Evolutionary conservation across 805 yeast species (phyloP).

Genomic region (Candida sonorensis): DNA sequence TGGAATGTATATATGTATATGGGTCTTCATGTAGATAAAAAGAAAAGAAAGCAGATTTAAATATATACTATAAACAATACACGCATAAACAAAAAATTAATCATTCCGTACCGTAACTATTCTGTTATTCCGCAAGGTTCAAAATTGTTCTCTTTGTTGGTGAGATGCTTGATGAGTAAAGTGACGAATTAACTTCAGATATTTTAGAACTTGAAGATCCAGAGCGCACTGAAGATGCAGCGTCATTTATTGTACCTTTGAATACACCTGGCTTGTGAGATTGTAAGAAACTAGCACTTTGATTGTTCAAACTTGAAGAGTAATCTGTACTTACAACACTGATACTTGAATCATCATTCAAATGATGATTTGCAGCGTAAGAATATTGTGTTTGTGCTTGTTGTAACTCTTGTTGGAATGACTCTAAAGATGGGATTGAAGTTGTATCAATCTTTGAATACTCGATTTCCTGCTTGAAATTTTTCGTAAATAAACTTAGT

Average conservation of each 20-base stretch:
- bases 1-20: too few species aligned
- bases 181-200: constrained; percentile 9
- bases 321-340: constrained; percentile 1
- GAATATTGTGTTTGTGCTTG: too few species aligned
- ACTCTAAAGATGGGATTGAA: constrained; percentile 11
- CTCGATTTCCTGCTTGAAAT: constrained; percentile 61
- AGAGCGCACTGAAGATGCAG: constrained; percentile 12
- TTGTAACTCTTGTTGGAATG: constrained; percentile 5
- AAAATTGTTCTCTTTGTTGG: constrained; percentile 8
- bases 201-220: constrained; percentile 12
- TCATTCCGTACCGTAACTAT: too few species aligned
- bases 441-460: constrained; percentile 28
- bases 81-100: too few species aligned
- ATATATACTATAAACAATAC: too few species aligned
- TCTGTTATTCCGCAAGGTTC: constrained; percentile 5
- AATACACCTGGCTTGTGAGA: too few species aligned
- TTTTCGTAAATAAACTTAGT: constrained; percentile 54
- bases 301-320: constrained; percentile 2
- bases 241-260: too few species aligned
- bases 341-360: not conserved
- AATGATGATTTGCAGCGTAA: too few species aligned
- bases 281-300: constrained; percentile 3
- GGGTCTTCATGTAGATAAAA: too few species aligned
- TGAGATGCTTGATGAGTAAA: too few species aligned
- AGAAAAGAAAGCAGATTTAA: too few species aligned